These are phyloP conservation scores for Mortierella hygrophila DNA, from an alignment of 192 early-diverging fungal genomes.

Conservation along the genomic window DNA sequence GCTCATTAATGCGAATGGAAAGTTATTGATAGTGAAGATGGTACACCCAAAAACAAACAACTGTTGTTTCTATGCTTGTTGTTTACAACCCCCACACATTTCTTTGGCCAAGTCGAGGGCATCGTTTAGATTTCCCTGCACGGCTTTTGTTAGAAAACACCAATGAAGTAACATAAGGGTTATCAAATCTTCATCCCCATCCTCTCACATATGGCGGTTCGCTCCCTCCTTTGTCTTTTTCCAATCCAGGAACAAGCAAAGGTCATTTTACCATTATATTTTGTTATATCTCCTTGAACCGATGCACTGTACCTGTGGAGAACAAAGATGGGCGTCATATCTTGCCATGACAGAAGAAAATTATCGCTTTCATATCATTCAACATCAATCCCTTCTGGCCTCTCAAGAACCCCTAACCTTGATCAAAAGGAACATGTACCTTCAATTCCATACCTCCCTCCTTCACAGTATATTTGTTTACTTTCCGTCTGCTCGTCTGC, in stretches of 20 bases:
- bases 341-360: not conserved
- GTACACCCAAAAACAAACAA: not conserved
- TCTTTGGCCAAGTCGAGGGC: not conserved
- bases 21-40: not conserved
- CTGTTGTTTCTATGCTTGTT: not conserved
- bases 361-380: conserved; percentile 5
- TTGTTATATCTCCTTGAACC: not conserved
- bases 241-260: not conserved
- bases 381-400: not conserved
- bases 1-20: not conserved
- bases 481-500: not conserved
- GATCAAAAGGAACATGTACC: conserved; percentile 9
- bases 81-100: not conserved
- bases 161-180: not conserved
- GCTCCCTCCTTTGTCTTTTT: not conserved
- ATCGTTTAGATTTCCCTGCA: not conserved
- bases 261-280: not conserved
- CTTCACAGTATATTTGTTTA: not conserved
- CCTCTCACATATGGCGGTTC: not conserved
- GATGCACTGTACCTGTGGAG: not conserved
- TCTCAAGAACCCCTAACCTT: not conserved
- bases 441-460: not conserved
- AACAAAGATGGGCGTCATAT: not conserved
- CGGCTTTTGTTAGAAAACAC: not conserved
- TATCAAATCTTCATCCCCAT: not conserved